phyloP scores from a whole-genome alignment of 2,329 filamentous ascomycete genomes.

The Intubia oerlemansii region DNA sequence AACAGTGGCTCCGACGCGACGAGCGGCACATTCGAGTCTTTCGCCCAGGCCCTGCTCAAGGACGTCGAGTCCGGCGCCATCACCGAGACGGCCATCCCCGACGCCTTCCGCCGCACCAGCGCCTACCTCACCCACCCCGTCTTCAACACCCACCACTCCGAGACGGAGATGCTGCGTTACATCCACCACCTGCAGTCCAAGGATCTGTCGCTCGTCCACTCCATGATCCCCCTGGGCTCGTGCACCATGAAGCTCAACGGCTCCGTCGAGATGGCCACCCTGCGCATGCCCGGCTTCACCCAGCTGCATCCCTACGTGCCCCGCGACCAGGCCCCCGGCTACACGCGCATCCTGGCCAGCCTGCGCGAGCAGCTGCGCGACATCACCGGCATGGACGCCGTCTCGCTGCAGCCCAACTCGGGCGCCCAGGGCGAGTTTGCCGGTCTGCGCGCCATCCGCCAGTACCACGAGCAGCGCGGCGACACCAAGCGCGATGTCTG shows the following conservation, averaged over 20 bases:
- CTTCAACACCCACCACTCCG: constrained; percentile 87
- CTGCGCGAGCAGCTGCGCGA: constrained; percentile 56
- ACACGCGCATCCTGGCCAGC: constrained; percentile 45
- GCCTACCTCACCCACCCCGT: constrained; percentile 71
- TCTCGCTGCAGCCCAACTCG: constrained; percentile 85
- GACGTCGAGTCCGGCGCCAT: constrained; percentile 12
- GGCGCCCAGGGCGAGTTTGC: constrained; percentile 92
- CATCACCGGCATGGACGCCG: constrained; percentile 79
- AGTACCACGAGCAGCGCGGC: constrained; percentile 51
- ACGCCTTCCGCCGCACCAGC: constrained; percentile 46
- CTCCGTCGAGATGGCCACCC: constrained; percentile 77
- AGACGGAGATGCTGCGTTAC: constrained; percentile 85
- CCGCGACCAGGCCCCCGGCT: constrained; percentile 40
- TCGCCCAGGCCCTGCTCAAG: constrained; percentile 18
- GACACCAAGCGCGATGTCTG: constrained; percentile 69
- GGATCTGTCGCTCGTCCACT: constrained; percentile 82
- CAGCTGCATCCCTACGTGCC: constrained; percentile 68
- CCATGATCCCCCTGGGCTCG: constrained; percentile 91
- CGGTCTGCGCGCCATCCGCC: constrained; percentile 70
- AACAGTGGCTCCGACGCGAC: background rate
- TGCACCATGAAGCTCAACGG: constrained; percentile 98
- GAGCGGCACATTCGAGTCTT: constrained; percentile 4
- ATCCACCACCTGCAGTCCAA: constrained; percentile 87
- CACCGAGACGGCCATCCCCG: constrained; percentile 20
- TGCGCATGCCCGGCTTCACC: constrained; percentile 56